Evolutionary conservation across 768 basidiomycete species (phyloP).

Genomic region (Imleria badia): DNA sequence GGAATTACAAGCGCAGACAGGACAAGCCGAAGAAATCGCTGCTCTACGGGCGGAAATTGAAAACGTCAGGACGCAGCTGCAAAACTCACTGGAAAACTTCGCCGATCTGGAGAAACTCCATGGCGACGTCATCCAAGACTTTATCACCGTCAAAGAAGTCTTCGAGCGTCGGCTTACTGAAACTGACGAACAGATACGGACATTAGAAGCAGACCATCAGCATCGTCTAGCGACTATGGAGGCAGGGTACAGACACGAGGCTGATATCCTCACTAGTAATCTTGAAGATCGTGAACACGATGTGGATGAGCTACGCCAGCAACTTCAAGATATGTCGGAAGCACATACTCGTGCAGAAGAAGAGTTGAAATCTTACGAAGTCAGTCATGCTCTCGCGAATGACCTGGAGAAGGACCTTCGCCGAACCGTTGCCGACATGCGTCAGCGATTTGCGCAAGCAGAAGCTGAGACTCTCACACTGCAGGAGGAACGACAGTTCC

Average conservation of each 20-base stretch:
- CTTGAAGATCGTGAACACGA: conserved; percentile 39
- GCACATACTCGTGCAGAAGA: conserved; percentile 33
- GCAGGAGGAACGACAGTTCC: conserved; percentile 49
- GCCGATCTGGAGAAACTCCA: conserved; percentile 28
- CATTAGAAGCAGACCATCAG: conserved; percentile 30
- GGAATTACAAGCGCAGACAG: conserved; percentile 10
- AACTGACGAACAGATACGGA: conserved; percentile 19
- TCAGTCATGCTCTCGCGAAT: conserved; percentile 32
- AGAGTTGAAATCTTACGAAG: conserved; percentile 27
- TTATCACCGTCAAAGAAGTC: conserved; percentile 24
- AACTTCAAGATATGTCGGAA: conserved; percentile 41
- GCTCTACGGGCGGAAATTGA: conserved; percentile 27
- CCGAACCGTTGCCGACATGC: conserved; percentile 36
- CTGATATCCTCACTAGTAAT: conserved; percentile 37
- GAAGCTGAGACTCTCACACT: conserved; percentile 35
- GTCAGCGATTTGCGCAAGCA: conserved; percentile 42
- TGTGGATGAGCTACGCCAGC: conserved; percentile 32
- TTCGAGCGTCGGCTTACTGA: conserved; percentile 33
- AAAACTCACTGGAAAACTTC: conserved; percentile 22
- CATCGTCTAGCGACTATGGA: conserved; percentile 26
- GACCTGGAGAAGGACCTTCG: conserved; percentile 36
- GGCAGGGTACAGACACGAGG: conserved; percentile 33
- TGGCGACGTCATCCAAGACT: conserved; percentile 24
- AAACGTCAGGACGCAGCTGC: conserved; percentile 21
- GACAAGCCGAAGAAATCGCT: conserved; percentile 18